A percentile compares a stretch with the other conserved stretches of the same genome.
These are phyloP conservation scores for Lodderomyces jiufengensis DNA, from an alignment of 1,139 yeast species.

Conservation along the genomic window DNA sequence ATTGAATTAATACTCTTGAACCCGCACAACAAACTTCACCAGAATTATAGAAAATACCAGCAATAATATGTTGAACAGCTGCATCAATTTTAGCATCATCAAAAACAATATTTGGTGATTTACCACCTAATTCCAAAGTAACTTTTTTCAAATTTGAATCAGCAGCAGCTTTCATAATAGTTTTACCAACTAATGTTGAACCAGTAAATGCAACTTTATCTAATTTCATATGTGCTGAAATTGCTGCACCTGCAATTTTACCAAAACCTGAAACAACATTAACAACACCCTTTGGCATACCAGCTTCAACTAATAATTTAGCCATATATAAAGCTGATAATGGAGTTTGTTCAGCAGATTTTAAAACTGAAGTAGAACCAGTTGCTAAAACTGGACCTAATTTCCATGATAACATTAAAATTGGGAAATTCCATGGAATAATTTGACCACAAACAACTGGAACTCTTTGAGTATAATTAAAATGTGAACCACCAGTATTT, in stretches of 20 bases:
- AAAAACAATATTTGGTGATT: conserved; percentile 78
- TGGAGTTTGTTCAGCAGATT: conserved; percentile 83
- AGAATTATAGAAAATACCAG: conserved; percentile 64
- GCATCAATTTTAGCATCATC: conserved; percentile 65
- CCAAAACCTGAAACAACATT: conserved; percentile 79
- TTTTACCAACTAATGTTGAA: conserved; percentile 77
- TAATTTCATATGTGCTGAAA: conserved; percentile 63
- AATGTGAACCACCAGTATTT: conserved; percentile 57
- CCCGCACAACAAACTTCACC: conserved; percentile 93
- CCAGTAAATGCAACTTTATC: conserved; percentile 85
- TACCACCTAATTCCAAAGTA: conserved; percentile 84
- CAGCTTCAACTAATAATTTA: conserved; percentile 60
- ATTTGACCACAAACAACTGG: conserved; percentile 79
- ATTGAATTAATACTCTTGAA: conserved; percentile 77
- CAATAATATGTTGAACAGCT: conserved; percentile 58
- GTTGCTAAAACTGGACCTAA: conserved; percentile 80
- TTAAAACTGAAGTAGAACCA: conserved; percentile 77
- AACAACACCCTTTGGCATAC: conserved; percentile 76
- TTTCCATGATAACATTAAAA: conserved; percentile 83
- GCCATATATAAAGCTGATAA: conserved; percentile 69
- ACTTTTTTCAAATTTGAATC: conserved; percentile 68
- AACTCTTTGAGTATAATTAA: conserved; percentile 58
- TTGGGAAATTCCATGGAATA: conserved; percentile 88
- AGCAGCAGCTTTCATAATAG: conserved; percentile 71
- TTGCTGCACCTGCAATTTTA: conserved; percentile 71